Base-by-base conservation (phyloP, 306 rosid genomes). In the Rosa lucieae region DNA sequence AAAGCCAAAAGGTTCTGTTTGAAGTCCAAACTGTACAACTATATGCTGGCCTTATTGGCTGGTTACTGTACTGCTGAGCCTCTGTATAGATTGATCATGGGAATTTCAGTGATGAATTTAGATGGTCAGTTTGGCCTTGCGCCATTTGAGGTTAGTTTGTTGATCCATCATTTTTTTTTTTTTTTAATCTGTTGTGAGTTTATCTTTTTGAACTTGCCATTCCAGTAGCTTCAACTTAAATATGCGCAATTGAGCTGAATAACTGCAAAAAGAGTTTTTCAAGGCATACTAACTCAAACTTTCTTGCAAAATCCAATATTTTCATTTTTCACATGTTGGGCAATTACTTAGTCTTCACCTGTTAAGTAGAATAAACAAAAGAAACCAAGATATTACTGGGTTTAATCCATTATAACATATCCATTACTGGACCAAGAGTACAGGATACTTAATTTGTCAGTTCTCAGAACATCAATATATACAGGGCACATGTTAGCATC, bases 101-200 rank as follows among this genome's bases (percentile, higher is more conserved):
- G 98, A 72, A 55, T 90, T 74, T 95, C 99, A 53, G 78, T 90
- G 70, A 79, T 93, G 51, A 91, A 93, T 82, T 84, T 95, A 77
- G 99, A 95, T 79, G 97, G 99, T 63, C 93, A 87, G 89, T 51
- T 78, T 82, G 85, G 76, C 61, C 89, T 95, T 83, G 93, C 96
- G 62, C 99, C 99, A 43, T 95, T 89, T 80, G 99, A 95, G 98
- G 99, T 93, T 71, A 79, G 87, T 86, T 77, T 72, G 72, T 39
- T 63, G 42, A 32, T 79, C 56, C 63, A n/a, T 29, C 62, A 29
- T 29, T 29, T 32, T 26, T 0, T 26, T 26, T 0, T 26, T 32
- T 37, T 61, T 20, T 21, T 23, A 23, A 0, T 79, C 10, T 15
- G 40, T 7, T 7, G 70, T 15, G 70, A 6, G 13, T 15, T 70